phyloP scores from a whole-genome alignment of 257 asterid genomes.

The Primulina eburnea region DNA sequence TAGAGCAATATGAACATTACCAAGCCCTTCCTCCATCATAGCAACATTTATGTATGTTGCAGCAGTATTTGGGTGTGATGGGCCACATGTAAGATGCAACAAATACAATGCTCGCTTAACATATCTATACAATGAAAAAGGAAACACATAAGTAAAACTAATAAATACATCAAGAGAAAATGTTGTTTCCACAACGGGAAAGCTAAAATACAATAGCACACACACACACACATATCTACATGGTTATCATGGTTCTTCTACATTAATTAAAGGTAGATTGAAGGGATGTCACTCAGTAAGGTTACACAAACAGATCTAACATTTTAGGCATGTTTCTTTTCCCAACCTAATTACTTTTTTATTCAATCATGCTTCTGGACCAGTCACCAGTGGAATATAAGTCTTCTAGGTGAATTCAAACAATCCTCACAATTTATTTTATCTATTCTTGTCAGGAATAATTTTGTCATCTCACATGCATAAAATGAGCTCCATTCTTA shows the following conservation, averaged over 20 bases:
- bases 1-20: constrained; percentile 89
- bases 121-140: constrained; percentile 46
- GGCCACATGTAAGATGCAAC: constrained; percentile 88
- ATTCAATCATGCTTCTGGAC: not conserved
- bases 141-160: constrained; percentile 6
- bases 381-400: not conserved
- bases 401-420: not conserved
- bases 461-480: not conserved
- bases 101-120: constrained; percentile 86
- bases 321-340: not conserved
- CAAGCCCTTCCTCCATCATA: constrained; percentile 97
- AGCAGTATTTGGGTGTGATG: constrained; percentile 96
- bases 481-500: not conserved
- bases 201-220: constrained; percentile 3
- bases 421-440: not conserved
- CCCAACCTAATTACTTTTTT: not conserved
- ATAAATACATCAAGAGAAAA: not conserved
- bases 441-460: not conserved
- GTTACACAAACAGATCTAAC: not conserved
- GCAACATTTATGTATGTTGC: constrained; percentile 95
- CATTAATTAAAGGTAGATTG: not conserved
- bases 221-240: not conserved
- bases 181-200: constrained; percentile 10
- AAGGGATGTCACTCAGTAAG: not conserved
- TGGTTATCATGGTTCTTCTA: not conserved